These are phyloP conservation scores for Colletotrichum sojae DNA, from an alignment of 2,329 filamentous ascomycete species.

Conservation along the genomic window DNA sequence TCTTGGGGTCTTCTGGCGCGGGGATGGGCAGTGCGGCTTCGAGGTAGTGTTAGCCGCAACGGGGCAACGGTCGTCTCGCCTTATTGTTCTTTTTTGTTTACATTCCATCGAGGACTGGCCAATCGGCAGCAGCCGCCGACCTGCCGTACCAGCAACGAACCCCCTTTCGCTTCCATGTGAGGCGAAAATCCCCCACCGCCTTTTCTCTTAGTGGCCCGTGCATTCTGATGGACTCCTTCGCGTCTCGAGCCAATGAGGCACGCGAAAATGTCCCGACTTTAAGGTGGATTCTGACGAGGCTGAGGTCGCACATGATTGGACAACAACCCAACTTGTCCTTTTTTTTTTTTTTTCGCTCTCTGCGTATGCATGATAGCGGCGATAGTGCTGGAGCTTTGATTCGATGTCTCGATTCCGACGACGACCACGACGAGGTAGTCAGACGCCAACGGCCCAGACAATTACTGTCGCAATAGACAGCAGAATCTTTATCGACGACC, in stretches of 20 bases:
- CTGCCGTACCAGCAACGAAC: too few species aligned
- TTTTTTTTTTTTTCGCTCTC: not conserved
- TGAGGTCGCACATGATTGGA: slow-evolving; percentile 26
- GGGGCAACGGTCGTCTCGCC: slow-evolving; percentile 14
- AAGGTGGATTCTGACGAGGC: not conserved
- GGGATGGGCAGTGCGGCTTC: too few species aligned
- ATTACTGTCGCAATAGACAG: too few species aligned
- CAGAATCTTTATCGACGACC: too few species aligned
- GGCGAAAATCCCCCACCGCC: slow-evolving; percentile 15
- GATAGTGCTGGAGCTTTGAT: not conserved
- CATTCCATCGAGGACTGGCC: slow-evolving; percentile 5
- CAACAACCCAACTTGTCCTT: not conserved
- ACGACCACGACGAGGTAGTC: too few species aligned
- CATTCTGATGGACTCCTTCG: too few species aligned
- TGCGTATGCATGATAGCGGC: not conserved
- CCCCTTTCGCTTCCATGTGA: not conserved
- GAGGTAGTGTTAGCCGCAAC: not conserved
- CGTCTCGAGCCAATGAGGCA: slow-evolving; percentile 7
- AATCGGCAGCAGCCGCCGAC: slow-evolving; percentile 39
- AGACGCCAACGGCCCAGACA: not conserved
- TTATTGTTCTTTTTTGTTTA: slow-evolving; percentile 36
- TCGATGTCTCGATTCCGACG: not conserved
- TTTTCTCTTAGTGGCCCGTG: slow-evolving; percentile 4
- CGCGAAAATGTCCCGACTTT: not conserved
- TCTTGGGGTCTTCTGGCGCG: not conserved